Conservation (phyloP, 352 stramenopile species). For the Thalassiosira exigua region DNA sequence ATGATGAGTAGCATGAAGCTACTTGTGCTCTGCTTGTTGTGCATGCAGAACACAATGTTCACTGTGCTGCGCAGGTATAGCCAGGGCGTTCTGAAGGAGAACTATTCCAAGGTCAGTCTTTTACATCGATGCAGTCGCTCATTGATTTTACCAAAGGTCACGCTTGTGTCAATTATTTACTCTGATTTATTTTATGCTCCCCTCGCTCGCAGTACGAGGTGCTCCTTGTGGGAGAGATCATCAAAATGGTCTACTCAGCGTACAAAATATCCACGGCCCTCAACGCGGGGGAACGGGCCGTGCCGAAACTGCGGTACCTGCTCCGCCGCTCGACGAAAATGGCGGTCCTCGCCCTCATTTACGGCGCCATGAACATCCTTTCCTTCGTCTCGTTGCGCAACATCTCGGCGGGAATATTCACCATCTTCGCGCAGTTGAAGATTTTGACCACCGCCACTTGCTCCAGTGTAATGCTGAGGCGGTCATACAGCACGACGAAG, state of each 20-base stretch:
- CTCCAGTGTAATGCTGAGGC: constrained; percentile 79
- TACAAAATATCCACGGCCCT: constrained; percentile 56
- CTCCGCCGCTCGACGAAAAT: constrained; percentile 80
- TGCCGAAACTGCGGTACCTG: constrained; percentile 62
- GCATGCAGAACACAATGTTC: constrained; percentile 86
- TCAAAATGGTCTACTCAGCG: constrained; percentile 80
- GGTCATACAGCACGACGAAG: constrained; percentile 81
- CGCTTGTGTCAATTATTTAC: constrained; percentile 5
- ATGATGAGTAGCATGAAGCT: no score
- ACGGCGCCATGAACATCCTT: constrained; percentile 85
- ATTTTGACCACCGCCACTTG: constrained; percentile 86
- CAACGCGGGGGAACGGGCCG: not conserved
- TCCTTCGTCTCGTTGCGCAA: constrained; percentile 79
- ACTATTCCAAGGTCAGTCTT: constrained; percentile 80
- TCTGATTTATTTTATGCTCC: no score
- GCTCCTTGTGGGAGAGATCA: constrained; percentile 76
- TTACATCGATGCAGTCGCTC: no score
- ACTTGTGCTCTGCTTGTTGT: constrained; percentile 83
- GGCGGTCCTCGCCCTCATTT: constrained; percentile 81
- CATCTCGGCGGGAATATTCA: constrained; percentile 84
- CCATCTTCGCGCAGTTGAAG: constrained; percentile 86
- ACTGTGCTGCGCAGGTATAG: constrained; percentile 83
- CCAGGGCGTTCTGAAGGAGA: constrained; percentile 75
- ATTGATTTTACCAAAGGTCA: no score
- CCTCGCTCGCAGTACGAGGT: constrained; percentile 85